phyloP scores from a whole-genome alignment of 495 filamentous ascomycete species.

The Aspergillus homomorphus region DNA sequence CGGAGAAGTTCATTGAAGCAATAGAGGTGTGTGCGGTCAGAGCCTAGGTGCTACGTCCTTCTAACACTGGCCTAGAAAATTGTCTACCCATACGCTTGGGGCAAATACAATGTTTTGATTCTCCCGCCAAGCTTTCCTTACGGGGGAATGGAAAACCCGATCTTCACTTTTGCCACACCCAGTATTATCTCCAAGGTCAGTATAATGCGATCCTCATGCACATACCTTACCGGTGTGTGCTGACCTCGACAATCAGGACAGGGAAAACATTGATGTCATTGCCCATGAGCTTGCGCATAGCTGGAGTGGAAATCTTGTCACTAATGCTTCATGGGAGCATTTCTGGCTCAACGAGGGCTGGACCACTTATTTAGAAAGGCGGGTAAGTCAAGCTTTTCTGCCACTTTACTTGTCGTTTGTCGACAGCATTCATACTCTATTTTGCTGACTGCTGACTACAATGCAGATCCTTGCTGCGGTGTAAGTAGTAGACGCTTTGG shows the following conservation, averaged over 20 bases:
- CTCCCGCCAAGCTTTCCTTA: slow-evolving; percentile 90
- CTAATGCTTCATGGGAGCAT: slow-evolving; percentile 90
- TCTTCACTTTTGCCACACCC: slow-evolving; percentile 90
- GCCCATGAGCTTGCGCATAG: slow-evolving; percentile 90
- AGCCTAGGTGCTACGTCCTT: slow-evolving; percentile 4
- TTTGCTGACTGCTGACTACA: slow-evolving; percentile 14
- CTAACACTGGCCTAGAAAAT: slow-evolving; percentile 50
- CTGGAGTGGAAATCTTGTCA: slow-evolving; percentile 93
- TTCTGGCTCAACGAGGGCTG: slow-evolving; percentile 98
- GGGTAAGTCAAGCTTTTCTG: slow-evolving; percentile 41
- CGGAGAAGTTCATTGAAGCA: slow-evolving; percentile 83
- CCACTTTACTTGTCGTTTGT: not conserved
- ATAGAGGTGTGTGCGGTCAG: slow-evolving; percentile 58
- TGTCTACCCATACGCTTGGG: slow-evolving; percentile 87
- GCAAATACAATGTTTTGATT: slow-evolving; percentile 89
- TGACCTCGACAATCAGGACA: slow-evolving; percentile 49
- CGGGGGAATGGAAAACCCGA: slow-evolving; percentile 90
- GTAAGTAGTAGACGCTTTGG: slow-evolving; percentile 17
- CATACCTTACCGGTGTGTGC: not conserved
- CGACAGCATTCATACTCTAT: not conserved
- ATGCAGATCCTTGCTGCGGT: slow-evolving; percentile 27
- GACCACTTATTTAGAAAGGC: slow-evolving; percentile 89
- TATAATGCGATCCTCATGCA: not conserved
- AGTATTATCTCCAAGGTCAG: slow-evolving; percentile 76
- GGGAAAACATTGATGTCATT: slow-evolving; percentile 94